These are phyloP conservation scores for Aspergillus amoenus DNA, from an alignment of 2,329 filamentous ascomycete species.

Conservation along the genomic window DNA sequence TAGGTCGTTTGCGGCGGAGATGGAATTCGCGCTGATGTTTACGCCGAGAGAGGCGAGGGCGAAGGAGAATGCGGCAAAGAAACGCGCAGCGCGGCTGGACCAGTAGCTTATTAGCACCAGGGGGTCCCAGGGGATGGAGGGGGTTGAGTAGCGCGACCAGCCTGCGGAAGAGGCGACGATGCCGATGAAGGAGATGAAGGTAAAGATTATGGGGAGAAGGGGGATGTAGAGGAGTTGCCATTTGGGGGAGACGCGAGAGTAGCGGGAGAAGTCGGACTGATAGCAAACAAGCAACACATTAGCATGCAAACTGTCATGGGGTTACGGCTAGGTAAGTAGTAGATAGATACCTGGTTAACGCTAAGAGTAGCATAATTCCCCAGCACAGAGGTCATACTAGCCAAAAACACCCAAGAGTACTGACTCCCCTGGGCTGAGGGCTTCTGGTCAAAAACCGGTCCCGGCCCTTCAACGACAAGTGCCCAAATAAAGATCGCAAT, in stretches of 20 bases:
- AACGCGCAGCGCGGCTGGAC: slow-evolving; percentile 42
- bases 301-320: background rate
- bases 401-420: slow-evolving; percentile 57
- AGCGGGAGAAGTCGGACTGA: slow-evolving; percentile 57
- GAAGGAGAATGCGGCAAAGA: slow-evolving; percentile 55
- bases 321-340: background rate
- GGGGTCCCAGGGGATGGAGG: slow-evolving; percentile 46
- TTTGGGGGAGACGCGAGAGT: slow-evolving; percentile 48
- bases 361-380: slow-evolving; percentile 53
- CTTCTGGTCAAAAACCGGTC: slow-evolving; percentile 48
- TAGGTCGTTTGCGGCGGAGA: slow-evolving; percentile 54
- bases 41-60: slow-evolving; percentile 57
- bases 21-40: slow-evolving; percentile 57
- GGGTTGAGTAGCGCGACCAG: slow-evolving; percentile 34
- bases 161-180: slow-evolving; percentile 43
- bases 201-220: slow-evolving; percentile 54
- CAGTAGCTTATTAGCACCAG: slow-evolving; percentile 41
- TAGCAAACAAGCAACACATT: background rate
- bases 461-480: slow-evolving; percentile 55
- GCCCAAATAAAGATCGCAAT: slow-evolving; percentile 65
- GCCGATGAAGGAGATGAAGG: slow-evolving; percentile 53
- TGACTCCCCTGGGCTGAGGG: slow-evolving; percentile 48
- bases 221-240: slow-evolving; percentile 54
- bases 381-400: slow-evolving; percentile 50
- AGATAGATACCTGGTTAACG: slow-evolving; percentile 45